Evolutionary conservation across 371 early-diverging fungal species (phyloP), one percentile per base, ranked within the genome.

Genomic region (Circinella umbellata): DNA sequence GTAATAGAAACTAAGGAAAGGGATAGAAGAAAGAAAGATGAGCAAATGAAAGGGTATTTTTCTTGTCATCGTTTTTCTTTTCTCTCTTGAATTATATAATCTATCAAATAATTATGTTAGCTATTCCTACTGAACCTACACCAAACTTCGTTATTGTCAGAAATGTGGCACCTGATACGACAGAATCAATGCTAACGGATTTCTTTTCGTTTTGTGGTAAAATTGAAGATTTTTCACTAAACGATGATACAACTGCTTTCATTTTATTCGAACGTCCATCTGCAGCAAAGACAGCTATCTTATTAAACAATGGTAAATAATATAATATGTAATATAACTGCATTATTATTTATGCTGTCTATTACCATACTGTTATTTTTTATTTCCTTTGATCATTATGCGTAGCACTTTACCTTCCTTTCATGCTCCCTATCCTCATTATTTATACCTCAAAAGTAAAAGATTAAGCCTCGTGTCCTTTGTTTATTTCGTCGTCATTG

Each of bases 191-290:
- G 1, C 77, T 87, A 57, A 79, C 77, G 62, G 88, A 88, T 69
- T 90, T 89, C 64, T 88, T 89, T 69, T 61, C 78, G 39, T 89
- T 89, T 72, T 88, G 89, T 70, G 89, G 89, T 61, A 82, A 82
- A 70, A 88, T 89, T 67, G 62, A 75, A 61, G 79, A 81, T 62
- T 84, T 89, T 67, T 86, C 87, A 71, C 69, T 89, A 69, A 75
- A 78, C 61, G 67, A 72, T 47, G 69, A 84, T 55, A 68, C 75
- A 46, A 55, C 51, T 46, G 87, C 86, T 4, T 69, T 86, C 9
- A 80, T 87, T 64, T 65, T 72, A 55, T 87, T 87, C 61, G 86
- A 85, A 68, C 71, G 78, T 67, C 83, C 81, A 42, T 74, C 84
- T 13, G 87, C 88, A 59, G 87, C 88, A 59, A 88, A 87, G 74